Evolutionary conservation across 2,329 filamentous ascomycete species (phyloP).

Genomic region (Capronia epimyces): DNA sequence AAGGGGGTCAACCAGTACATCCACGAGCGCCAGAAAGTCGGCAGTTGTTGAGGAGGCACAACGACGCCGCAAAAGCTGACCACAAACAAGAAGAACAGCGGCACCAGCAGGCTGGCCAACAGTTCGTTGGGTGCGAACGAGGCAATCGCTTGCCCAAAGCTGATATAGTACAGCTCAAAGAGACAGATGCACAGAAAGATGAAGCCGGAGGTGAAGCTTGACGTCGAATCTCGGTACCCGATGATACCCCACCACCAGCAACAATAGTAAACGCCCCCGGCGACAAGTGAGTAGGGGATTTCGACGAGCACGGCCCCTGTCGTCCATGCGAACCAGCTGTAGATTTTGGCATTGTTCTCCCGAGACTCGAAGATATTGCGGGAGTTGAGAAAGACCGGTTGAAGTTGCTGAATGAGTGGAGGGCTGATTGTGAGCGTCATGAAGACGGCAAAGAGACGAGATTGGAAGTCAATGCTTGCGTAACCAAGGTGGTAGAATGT

Average conservation of each 20-base stretch:
- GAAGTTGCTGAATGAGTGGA: conserved; percentile 69
- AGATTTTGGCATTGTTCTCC: conserved; percentile 73
- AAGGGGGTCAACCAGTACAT: conserved; percentile 72
- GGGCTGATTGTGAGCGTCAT: conserved; percentile 70
- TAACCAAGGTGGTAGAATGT: conserved; percentile 61
- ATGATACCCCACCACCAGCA: conserved; percentile 59
- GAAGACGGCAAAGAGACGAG: conserved; percentile 68
- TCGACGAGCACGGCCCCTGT: conserved; percentile 63
- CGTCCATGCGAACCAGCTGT: conserved; percentile 67
- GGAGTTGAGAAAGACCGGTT: conserved; percentile 64
- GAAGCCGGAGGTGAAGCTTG: conserved; percentile 52
- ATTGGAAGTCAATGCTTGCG: conserved; percentile 59
- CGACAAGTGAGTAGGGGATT: conserved; percentile 62
- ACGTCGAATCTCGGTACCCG: conserved; percentile 52
- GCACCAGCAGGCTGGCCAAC: conserved; percentile 61
- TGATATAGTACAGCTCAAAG: conserved; percentile 58
- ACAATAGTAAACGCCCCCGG: conserved; percentile 60
- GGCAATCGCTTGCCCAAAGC: conserved; percentile 58
- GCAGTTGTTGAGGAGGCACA: conserved; percentile 60
- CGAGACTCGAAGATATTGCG: conserved; percentile 64
- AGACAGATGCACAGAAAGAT: conserved; percentile 52
- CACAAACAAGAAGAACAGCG: conserved; percentile 64
- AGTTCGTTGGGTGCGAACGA: conserved; percentile 62
- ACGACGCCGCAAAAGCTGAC: conserved; percentile 70
- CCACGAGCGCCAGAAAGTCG: conserved; percentile 60